These are phyloP conservation scores for Allantophomopsis cytisporea DNA, from an alignment of 2,329 filamentous ascomycete genomes.

Conservation along the genomic window DNA sequence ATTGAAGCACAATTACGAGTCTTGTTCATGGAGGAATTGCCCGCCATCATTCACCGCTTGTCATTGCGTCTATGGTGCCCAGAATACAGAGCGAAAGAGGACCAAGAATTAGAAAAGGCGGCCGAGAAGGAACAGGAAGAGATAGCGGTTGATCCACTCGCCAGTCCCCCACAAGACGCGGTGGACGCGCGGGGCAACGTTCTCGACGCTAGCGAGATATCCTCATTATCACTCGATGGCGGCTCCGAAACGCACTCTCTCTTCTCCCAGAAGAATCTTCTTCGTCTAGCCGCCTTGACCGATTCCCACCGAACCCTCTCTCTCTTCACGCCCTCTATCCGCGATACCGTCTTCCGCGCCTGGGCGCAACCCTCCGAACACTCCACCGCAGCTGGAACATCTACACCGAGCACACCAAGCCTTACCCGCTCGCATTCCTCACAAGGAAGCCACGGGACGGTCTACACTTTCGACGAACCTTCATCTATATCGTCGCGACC, in stretches of 20 bases:
- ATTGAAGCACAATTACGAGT: constrained; percentile 89
- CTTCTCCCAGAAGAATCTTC: constrained; percentile 89
- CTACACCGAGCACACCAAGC: constrained; percentile 25
- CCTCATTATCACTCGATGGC: constrained; percentile 65
- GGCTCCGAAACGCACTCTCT: constrained; percentile 73
- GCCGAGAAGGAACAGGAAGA: constrained; percentile 35
- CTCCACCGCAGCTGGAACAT: constrained; percentile 32
- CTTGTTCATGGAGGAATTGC: constrained; percentile 94
- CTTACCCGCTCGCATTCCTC: constrained; percentile 52
- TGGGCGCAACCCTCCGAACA: constrained; percentile 74
- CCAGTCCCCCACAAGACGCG: constrained; percentile 67
- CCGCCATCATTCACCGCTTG: constrained; percentile 87
- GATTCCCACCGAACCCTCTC: constrained; percentile 86
- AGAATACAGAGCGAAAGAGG: constrained; percentile 61
- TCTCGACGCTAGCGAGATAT: constrained; percentile 61
- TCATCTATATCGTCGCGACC: constrained; percentile 56
- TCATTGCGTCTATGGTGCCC: constrained; percentile 84
- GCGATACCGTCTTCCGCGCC: constrained; percentile 81
- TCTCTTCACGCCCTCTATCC: constrained; percentile 81
- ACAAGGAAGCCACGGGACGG: constrained; percentile 37
- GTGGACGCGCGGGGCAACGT: constrained; percentile 71
- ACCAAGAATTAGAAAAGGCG: constrained; percentile 32
- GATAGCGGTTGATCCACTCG: constrained; percentile 59
- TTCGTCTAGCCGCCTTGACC: constrained; percentile 68
- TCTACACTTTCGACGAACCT: constrained; percentile 63